phyloP scores from a whole-genome alignment of 768 basidiomycete species.

The Mycena chlorophos region DNA sequence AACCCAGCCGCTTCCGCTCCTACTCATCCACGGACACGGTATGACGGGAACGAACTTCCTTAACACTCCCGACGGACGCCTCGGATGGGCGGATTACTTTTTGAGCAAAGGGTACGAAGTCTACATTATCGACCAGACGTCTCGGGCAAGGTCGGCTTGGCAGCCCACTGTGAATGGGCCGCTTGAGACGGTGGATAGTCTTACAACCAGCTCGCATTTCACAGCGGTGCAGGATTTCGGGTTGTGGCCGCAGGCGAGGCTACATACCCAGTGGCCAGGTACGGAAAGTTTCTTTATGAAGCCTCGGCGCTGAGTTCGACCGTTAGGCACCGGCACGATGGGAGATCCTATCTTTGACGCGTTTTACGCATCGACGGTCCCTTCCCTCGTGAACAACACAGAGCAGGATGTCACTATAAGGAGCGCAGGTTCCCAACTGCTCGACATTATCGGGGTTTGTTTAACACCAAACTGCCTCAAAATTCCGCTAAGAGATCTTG shows the following conservation, averaged over 20 bases:
- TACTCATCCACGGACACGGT: slow-evolving; percentile 51
- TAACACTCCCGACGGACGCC: slow-evolving; percentile 54
- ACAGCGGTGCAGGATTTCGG: slow-evolving; percentile 33
- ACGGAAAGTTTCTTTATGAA: background rate
- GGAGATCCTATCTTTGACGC: slow-evolving; percentile 36
- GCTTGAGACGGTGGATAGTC: slow-evolving; percentile 20
- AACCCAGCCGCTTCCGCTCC: slow-evolving; percentile 41
- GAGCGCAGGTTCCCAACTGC: slow-evolving; percentile 31
- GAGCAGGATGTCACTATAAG: slow-evolving; percentile 30
- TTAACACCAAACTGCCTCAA: background rate
- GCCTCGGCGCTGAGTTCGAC: background rate
- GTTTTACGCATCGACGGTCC: slow-evolving; percentile 33
- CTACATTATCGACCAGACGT: slow-evolving; percentile 41
- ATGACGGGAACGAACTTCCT: slow-evolving; percentile 56
- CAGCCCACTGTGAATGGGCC: slow-evolving; percentile 33
- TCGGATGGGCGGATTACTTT: slow-evolving; percentile 61
- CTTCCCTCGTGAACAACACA: slow-evolving; percentile 24
- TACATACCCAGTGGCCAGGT: slow-evolving; percentile 15
- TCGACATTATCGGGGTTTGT: slow-evolving; percentile 41
- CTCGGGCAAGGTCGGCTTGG: slow-evolving; percentile 40
- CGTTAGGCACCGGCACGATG: slow-evolving; percentile 25
- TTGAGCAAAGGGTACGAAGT: slow-evolving; percentile 48
- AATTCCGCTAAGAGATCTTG: background rate
- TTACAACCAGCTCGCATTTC: slow-evolving; percentile 31
- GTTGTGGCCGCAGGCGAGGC: slow-evolving; percentile 38